Evolutionary conservation across 1,284 basidiomycete genomes (phyloP), one percentile per base, ranked within the genome.

Genomic region (Naganishia sp.): DNA sequence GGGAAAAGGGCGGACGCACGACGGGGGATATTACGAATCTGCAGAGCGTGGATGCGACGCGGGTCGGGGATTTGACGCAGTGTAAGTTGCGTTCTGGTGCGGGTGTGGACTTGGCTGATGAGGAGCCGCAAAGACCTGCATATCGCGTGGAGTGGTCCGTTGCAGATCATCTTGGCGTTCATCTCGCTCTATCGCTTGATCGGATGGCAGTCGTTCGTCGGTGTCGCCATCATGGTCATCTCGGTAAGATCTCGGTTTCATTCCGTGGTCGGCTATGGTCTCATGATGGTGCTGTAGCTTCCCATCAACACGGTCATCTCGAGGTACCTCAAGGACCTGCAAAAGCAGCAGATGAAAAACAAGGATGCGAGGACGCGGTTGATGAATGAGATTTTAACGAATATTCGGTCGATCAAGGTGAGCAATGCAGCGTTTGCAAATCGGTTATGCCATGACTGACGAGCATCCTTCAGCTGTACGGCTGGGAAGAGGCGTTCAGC

Each of bases 11-110:
- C 6, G 73, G 81, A 32, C 86, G 90, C 43, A 85, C 90, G 0
- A 88, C 90, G 0, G 94, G 94, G 4, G 93, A 97, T 74, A 93
- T 96, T 57, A 92, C 96, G 71, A 97, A 97, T 75, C 79, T 96
- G 32, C 94, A 95, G 89, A 89, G 87, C 13, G 90, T 95, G 23
- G 80, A 81, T 67, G 87, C 92, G 0, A 89, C 88, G 18, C 84
- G 92, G 39, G 82, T 98, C 55, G 92, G 93, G 72, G 94, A 96
- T 74, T 82, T 94, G 45, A 90, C 89, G 75, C 88, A 90, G 1
- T 93, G 58, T 61, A 28, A 42, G 58, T 61, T n/a, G 4, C 39
- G 7, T 28, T 41, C 6, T 18, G 58, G 18, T 21, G 11, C 11
- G 13, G 15, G 1, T 13, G 6, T 6, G 91, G 73, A 89, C 23